These are phyloP conservation scores for Lenzites betulinus DNA, from an alignment of 768 basidiomycete genomes.

Conservation along the genomic window DNA sequence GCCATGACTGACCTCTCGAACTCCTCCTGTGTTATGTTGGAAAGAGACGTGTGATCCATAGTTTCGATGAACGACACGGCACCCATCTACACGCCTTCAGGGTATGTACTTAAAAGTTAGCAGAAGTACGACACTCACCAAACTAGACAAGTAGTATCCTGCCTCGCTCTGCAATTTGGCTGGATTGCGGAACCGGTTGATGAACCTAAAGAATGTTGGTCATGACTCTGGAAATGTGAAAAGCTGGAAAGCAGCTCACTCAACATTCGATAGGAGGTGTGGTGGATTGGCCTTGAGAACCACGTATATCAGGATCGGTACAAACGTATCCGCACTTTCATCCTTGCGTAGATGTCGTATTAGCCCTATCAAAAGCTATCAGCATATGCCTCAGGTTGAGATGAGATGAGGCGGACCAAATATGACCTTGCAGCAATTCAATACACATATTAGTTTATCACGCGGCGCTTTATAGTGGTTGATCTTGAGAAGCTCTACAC, in stretches of 20 bases:
- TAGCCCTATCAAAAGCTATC: conserved; percentile 54
- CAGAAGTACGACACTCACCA: conserved; percentile 54
- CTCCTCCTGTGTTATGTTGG: conserved; percentile 91
- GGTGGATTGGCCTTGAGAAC: conserved; percentile 94
- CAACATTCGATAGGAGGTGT: conserved; percentile 92
- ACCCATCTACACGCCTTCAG: conserved; percentile 65
- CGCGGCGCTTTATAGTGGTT: conserved; percentile 99
- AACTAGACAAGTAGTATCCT: conserved; percentile 94
- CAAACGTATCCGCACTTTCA: conserved; percentile 91
- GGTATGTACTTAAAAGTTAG: neutral
- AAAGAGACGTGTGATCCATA: conserved; percentile 93
- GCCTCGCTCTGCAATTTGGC: conserved; percentile 91
- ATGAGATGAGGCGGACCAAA: conserved; percentile 66
- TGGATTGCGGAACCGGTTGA: conserved; percentile 91
- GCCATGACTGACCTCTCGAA: conserved; percentile 68
- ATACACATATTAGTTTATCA: conserved; percentile 95
- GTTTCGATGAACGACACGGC: conserved; percentile 98
- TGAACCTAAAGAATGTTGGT: conserved; percentile 61
- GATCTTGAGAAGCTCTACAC: conserved; percentile 86
- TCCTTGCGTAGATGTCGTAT: conserved; percentile 85
- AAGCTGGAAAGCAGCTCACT: conserved; percentile 67
- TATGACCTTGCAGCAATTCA: conserved; percentile 99
- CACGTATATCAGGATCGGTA: conserved; percentile 92
- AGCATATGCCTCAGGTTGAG: conserved; percentile 11
- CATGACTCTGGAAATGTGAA: too few species aligned